These are phyloP conservation scores for Solanum gracilifrons DNA, from an alignment of 257 asterid genomes.

Conservation along the genomic window DNA sequence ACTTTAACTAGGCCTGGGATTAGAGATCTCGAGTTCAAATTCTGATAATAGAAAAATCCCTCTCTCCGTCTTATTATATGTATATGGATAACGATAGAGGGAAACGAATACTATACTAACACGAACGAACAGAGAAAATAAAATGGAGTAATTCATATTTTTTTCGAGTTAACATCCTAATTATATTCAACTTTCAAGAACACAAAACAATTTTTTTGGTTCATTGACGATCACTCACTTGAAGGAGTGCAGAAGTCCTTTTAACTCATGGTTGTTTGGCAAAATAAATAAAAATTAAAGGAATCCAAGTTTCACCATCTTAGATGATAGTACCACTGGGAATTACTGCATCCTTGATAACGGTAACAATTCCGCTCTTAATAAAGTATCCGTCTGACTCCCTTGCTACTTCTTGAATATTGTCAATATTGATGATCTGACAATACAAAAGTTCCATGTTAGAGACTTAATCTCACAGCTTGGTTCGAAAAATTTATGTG, in stretches of 20 bases:
- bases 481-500: not conserved
- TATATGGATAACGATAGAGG: not conserved
- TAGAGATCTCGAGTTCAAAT: not conserved
- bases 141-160: not conserved
- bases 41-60: not conserved
- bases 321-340: conserved; percentile 62
- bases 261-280: not conserved
- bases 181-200: not conserved
- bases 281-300: not conserved
- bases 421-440: conserved; percentile 62
- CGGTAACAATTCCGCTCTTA: conserved; percentile 87
- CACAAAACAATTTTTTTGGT: not conserved
- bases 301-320: not conserved
- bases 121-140: not conserved
- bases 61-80: not conserved
- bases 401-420: conserved; percentile 86
- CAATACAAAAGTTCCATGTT: not conserved
- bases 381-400: conserved; percentile 91
- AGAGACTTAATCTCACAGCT: not conserved
- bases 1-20: not conserved
- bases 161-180: not conserved
- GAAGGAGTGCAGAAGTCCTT: not conserved
- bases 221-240: not conserved
- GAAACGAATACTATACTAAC: not conserved
- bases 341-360: conserved; percentile 76